A percentile compares a stretch with the other conserved stretches of the same genome.
Conservation (phyloP, 495 filamentous ascomycete genomes). For the Annulohypoxylon nitens region DNA sequence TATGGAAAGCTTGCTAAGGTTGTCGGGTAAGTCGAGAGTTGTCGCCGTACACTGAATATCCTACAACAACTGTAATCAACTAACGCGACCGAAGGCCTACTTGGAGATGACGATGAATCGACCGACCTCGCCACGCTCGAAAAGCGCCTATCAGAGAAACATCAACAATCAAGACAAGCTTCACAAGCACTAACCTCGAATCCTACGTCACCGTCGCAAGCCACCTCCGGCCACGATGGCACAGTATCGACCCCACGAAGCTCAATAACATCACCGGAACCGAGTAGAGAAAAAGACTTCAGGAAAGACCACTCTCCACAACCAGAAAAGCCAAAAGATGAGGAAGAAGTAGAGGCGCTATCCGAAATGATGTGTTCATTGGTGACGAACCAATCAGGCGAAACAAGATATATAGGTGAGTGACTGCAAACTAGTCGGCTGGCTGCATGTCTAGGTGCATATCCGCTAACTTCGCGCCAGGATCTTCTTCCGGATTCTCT, state of each 20-base stretch:
- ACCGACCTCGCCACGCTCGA: slow-evolving; percentile 92
- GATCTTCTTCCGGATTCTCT: slow-evolving; percentile 97
- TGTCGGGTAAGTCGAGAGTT: slow-evolving; percentile 71
- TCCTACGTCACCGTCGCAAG: slow-evolving; percentile 61
- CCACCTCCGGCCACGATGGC: slow-evolving; percentile 58
- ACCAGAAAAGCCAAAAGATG: slow-evolving; percentile 54
- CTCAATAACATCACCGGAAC: slow-evolving; percentile 71
- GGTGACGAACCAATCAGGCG: slow-evolving; percentile 96
- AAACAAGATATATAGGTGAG: slow-evolving; percentile 96
- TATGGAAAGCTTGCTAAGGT: slow-evolving; percentile 90
- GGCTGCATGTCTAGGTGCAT: slow-evolving; percentile 7
- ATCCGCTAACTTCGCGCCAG: slow-evolving; percentile 61
- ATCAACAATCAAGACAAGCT: slow-evolving; percentile 59
- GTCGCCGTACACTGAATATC: background rate
- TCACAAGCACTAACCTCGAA: slow-evolving; percentile 59
- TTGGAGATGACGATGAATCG: slow-evolving; percentile 87
- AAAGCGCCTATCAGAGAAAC: slow-evolving; percentile 80
- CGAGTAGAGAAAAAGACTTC: slow-evolving; percentile 62
- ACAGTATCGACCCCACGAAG: slow-evolving; percentile 70
- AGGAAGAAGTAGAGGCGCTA: slow-evolving; percentile 85
- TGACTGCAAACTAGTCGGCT: slow-evolving; percentile 13
- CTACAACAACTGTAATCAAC: background rate
- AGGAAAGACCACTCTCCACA: slow-evolving; percentile 43
- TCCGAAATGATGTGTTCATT: slow-evolving; percentile 99
- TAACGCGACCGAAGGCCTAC: slow-evolving; percentile 62